Conservation (phyloP, 306 rosid species). For the Prunus mongolica region DNA sequence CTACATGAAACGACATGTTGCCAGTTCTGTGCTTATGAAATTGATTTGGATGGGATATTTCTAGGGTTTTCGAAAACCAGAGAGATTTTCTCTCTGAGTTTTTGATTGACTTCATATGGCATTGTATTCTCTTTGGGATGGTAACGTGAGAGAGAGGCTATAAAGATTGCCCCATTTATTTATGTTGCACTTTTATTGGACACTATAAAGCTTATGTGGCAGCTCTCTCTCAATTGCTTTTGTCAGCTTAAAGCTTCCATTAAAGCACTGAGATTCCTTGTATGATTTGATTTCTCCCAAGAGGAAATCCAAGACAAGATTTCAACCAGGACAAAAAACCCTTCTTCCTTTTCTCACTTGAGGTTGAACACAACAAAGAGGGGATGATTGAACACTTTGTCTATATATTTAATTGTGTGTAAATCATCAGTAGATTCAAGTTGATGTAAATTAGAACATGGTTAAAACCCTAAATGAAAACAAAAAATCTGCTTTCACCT, state of each 20-base stretch:
- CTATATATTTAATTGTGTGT: not conserved
- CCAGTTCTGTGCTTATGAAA: not conserved
- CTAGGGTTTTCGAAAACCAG: not conserved
- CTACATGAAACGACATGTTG: not conserved
- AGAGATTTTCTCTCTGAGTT: not conserved
- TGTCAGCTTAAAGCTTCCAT: slow-evolving; percentile 33
- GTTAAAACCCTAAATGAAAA: not conserved
- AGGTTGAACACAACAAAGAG: no score
- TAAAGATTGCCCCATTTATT: slow-evolving; percentile 19
- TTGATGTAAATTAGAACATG: not conserved
- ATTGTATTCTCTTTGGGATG: slow-evolving; percentile 13
- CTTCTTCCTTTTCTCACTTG: slow-evolving; percentile 1
- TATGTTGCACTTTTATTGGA: slow-evolving; percentile 28
- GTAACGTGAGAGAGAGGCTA: slow-evolving; percentile 21
- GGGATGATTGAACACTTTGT: no score
- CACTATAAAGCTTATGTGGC: slow-evolving; percentile 27
- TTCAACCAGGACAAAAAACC: slow-evolving; percentile 9
- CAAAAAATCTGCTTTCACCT: not conserved
- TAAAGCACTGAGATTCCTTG: slow-evolving; percentile 28
- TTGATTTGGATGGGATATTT: not conserved
- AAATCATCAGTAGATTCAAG: not conserved
- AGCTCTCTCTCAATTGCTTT: slow-evolving; percentile 17
- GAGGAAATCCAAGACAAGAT: slow-evolving; percentile 23
- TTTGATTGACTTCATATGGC: slow-evolving; percentile 1
- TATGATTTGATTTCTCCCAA: not conserved